Percentiles rank a stretch among this genome's conserved stretches.
Conservation (phyloP, 495 filamentous ascomycete genomes). For the Haplographium delicatum region DNA sequence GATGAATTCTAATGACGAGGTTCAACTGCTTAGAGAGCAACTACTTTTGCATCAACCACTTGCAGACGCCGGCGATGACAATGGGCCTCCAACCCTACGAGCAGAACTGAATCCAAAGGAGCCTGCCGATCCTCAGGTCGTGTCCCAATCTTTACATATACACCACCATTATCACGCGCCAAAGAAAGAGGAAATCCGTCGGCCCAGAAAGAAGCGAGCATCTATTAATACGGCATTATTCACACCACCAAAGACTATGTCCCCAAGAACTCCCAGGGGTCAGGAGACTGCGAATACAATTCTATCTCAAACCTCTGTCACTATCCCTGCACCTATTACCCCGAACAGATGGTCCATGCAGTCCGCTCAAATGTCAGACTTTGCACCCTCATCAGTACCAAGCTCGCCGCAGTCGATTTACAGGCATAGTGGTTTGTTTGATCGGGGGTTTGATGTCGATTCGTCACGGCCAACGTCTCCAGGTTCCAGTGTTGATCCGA, state of each 20-base stretch:
- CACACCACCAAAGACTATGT: slow-evolving; percentile 41
- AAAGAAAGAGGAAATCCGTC: slow-evolving; percentile 57
- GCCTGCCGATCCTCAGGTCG: slow-evolving; percentile 31
- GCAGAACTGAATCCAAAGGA: slow-evolving; percentile 61
- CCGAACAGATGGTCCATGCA: slow-evolving; percentile 60
- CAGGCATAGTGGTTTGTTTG: slow-evolving; percentile 72
- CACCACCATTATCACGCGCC: slow-evolving; percentile 79
- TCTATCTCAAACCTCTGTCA: slow-evolving; percentile 58
- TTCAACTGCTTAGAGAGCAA: slow-evolving; percentile 79
- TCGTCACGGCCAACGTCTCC: slow-evolving; percentile 71
- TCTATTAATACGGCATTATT: slow-evolving; percentile 53
- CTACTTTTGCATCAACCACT: slow-evolving; percentile 73
- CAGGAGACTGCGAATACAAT: slow-evolving; percentile 41
- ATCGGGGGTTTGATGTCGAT: slow-evolving; percentile 48
- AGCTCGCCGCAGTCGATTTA: slow-evolving; percentile 75
- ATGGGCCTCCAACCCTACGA: slow-evolving; percentile 49
- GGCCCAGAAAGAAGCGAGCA: slow-evolving; percentile 66
- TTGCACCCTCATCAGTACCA: slow-evolving; percentile 62
- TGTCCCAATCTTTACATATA: slow-evolving; percentile 76
- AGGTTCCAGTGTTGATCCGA: slow-evolving; percentile 58
- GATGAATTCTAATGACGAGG: slow-evolving; percentile 88
- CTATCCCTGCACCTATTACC: slow-evolving; percentile 43
- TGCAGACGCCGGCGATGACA: slow-evolving; percentile 31
- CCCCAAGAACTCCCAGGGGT: slow-evolving; percentile 22
- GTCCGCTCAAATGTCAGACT: slow-evolving; percentile 53